Evolutionary conservation across 495 filamentous ascomycete species (phyloP), one percentile per base, ranked within the genome.

Genomic region (Rostrohypoxylon terebratum): DNA sequence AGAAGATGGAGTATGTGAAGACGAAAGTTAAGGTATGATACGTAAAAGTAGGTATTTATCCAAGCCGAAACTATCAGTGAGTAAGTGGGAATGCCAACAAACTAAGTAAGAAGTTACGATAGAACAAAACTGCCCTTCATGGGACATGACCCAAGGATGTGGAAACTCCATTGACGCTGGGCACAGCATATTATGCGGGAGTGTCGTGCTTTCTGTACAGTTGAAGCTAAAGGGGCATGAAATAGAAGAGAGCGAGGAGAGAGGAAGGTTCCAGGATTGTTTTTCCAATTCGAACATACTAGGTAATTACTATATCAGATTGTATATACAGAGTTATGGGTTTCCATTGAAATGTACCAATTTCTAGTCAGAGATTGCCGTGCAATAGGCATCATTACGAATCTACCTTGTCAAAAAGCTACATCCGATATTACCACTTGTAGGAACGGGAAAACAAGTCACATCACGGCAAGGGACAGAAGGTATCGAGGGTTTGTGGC

Each of bases 1-100:
- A 21, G 63, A 68, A 68, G 31, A 68, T 63, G 72, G 59, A 75
- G 61, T 71, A 59, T 36, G 63, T 67, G 68, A 71, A 71, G 68
- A 61, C 33, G 45, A 53, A 44, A 21, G 23, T 31, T 23, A 14
- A 31, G 4, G 23, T 53, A 53, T 31, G 20, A 2, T 6, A 10
- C 8, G 4, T 58, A 3, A 9, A 6, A n/a, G 51, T 47, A 31
- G 20, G 51, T 47, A 31, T 71, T 16, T 2, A 55, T 34, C 5
- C n/a, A 20, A 55, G 31, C 13, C 21, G 13, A 55, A 16, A 23
- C 16, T 3, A 53, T 5, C 3, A 16, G 6, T 28, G 8, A 20
- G 31, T 36, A 20, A 16, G 51, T n/a, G 31, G 51, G 28, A 28
- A 5, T 28, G 28, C 28, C 28, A 28, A n/a, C 16, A 55, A 1